phyloP scores from a whole-genome alignment of 2,329 filamentous ascomycete genomes.

The Aspergillus ibericus region DNA sequence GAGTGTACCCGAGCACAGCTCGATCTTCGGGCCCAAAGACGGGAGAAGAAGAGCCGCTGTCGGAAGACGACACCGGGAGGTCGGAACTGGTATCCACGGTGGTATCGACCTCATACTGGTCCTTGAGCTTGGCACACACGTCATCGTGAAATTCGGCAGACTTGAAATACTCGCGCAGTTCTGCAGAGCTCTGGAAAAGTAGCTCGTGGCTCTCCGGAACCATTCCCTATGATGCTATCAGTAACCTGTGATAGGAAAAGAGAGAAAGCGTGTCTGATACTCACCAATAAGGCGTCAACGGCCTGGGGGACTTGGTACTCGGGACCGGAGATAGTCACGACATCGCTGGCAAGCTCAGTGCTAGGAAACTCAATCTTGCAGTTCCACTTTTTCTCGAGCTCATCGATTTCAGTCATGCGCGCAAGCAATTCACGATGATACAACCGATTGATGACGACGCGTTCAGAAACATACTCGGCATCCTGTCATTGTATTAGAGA shows the following conservation, averaged over 20 bases:
- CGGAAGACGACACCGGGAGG: slow-evolving; percentile 23
- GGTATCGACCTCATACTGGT: slow-evolving; percentile 88
- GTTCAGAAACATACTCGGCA: slow-evolving; percentile 93
- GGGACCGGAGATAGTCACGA: slow-evolving; percentile 91
- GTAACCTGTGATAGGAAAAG: neutral
- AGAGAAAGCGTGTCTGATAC: neutral
- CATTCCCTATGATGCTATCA: slow-evolving; percentile 67
- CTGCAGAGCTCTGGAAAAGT: slow-evolving; percentile 71
- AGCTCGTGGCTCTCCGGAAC: slow-evolving; percentile 95
- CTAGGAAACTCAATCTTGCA: slow-evolving; percentile 99
- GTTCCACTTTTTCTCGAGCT: slow-evolving; percentile 98
- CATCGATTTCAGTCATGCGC: slow-evolving; percentile 84
- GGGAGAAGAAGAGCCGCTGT: slow-evolving; percentile 45
- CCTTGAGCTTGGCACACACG: slow-evolving; percentile 78
- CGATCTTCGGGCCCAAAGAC: slow-evolving; percentile 51
- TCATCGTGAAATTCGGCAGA: slow-evolving; percentile 79
- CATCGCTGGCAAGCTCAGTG: slow-evolving; percentile 94
- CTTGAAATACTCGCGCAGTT: slow-evolving; percentile 77
- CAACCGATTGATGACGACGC: slow-evolving; percentile 87
- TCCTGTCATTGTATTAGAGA: slow-evolving; percentile 56
- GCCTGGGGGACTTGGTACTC: slow-evolving; percentile 98
- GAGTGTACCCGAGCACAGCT: slow-evolving; percentile 80
- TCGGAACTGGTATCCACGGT: slow-evolving; percentile 59
- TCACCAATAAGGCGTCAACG: slow-evolving; percentile 86
- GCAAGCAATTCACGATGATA: slow-evolving; percentile 93